Evolutionary conservation across 2,329 filamentous ascomycete species (phyloP).

Genomic region (Pleurostoma richardsiae): DNA sequence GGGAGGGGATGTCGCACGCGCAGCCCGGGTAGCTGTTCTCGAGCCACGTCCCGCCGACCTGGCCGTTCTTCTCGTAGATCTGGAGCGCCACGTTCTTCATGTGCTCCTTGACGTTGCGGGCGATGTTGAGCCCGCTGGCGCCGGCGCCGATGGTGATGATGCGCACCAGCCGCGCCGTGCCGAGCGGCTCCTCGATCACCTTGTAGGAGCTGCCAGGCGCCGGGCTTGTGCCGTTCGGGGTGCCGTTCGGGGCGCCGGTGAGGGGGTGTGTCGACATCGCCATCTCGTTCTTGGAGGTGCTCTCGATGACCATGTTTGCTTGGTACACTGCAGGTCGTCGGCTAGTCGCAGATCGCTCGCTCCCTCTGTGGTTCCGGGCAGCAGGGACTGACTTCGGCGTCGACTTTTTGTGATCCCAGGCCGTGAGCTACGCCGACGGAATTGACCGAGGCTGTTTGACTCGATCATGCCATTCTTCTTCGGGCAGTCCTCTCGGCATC

Average conservation of each 20-base stretch:
- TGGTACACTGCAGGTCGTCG: too few species aligned
- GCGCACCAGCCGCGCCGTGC: conserved; percentile 4
- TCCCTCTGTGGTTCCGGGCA: too few species aligned
- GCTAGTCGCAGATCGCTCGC: too few species aligned
- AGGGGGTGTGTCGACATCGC: neutral
- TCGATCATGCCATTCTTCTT: too few species aligned
- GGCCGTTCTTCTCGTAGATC: conserved; percentile 59
- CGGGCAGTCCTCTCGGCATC: too few species aligned
- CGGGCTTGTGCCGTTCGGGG: neutral
- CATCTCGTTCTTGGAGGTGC: neutral
- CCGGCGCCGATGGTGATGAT: conserved; percentile 7
- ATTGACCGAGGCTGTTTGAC: too few species aligned
- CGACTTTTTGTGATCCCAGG: too few species aligned
- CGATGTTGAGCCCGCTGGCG: neutral
- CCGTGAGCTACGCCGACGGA: too few species aligned
- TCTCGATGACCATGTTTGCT: neutral
- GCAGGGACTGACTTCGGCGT: too few species aligned
- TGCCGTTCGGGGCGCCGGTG: neutral
- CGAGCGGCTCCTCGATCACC: conserved; percentile 1
- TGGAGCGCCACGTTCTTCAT: neutral
- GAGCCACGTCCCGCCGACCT: conserved; percentile 49
- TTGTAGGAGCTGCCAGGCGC: neutral
- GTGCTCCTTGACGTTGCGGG: neutral
- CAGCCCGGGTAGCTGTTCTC: conserved; percentile 27
- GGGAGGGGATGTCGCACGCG: conserved; percentile 32